phyloP scores from a whole-genome alignment of 2,329 filamentous ascomycete species.

The Fusarium protoensiforme region DNA sequence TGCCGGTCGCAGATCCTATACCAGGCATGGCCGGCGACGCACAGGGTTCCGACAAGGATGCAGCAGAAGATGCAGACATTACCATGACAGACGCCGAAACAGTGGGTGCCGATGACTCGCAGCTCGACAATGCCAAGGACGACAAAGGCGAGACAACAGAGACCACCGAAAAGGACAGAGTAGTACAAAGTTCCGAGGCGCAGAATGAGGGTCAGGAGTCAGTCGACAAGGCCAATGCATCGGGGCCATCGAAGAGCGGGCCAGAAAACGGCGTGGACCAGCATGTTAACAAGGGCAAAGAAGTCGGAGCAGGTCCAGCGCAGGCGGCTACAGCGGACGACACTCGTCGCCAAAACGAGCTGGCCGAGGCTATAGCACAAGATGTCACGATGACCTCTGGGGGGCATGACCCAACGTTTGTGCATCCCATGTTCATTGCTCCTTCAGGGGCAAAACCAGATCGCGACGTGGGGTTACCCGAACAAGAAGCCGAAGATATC shows the following conservation, averaged over 20 bases:
- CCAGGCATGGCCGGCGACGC: conserved; percentile 7
- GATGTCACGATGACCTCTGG: conserved; percentile 11
- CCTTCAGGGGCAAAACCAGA: conserved; percentile 72
- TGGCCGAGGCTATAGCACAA: conserved; percentile 14
- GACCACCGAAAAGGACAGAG: conserved; percentile 7
- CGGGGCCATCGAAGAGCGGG: neutral
- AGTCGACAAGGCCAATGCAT: neutral
- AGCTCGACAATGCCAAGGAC: conserved; percentile 19
- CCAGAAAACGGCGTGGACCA: conserved; percentile 13
- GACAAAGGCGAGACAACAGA: conserved; percentile 17
- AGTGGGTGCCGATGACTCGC: conserved; percentile 33
- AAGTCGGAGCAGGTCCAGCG: neutral
- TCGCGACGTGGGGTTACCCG: conserved; percentile 77
- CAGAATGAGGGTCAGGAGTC: conserved; percentile 19
- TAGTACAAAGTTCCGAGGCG: conserved; percentile 1
- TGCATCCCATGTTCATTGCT: conserved; percentile 80
- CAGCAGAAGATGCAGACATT: conserved; percentile 39
- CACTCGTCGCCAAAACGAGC: conserved; percentile 9
- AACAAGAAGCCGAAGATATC: conserved; percentile 81
- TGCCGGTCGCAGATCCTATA: conserved; percentile 1
- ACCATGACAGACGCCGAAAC: conserved; percentile 47
- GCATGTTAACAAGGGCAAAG: neutral
- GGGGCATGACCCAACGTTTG: conserved; percentile 59
- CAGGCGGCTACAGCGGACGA: conserved; percentile 7
- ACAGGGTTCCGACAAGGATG: conserved; percentile 17